phyloP scores from a whole-genome alignment of 75 land plant genomes.

The Cupressus sempervirens region DNA sequence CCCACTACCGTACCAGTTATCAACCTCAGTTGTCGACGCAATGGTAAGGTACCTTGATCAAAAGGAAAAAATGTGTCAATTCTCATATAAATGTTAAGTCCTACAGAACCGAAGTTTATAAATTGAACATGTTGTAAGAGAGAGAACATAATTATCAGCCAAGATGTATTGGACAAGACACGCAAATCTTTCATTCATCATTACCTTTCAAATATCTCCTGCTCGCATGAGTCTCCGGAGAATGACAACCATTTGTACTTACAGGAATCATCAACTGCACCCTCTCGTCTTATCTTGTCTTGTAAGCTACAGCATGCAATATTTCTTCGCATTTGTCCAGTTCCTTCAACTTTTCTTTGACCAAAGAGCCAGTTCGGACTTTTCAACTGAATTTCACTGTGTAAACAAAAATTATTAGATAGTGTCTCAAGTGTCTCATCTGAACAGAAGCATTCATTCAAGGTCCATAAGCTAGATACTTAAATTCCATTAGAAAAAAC shows the following conservation, averaged over 20 bases:
- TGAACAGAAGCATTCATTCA: background rate
- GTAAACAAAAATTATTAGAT: background rate
- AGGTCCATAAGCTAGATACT: background rate
- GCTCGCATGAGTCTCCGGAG: conserved; percentile 35
- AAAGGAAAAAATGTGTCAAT: background rate
- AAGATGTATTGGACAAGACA: background rate
- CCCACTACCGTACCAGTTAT: conserved; percentile 73
- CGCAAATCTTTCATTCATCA: background rate
- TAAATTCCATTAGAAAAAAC: background rate
- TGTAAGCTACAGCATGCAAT: conserved; percentile 15
- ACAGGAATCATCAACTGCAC: conserved; percentile 13
- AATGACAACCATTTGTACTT: conserved; percentile 52
- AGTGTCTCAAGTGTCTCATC: background rate
- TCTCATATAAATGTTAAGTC: background rate
- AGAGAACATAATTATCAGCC: background rate
- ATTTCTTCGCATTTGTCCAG: conserved; percentile 25
- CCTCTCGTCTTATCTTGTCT: conserved; percentile 7
- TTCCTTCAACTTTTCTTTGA: conserved; percentile 72
- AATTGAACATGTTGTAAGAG: background rate
- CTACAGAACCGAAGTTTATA: background rate
- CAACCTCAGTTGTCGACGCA: conserved; percentile 45
- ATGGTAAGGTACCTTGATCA: conserved; percentile 49
- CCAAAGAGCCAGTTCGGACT: conserved; percentile 97
- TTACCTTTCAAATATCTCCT: conserved; percentile 67
- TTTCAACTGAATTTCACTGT: conserved; percentile 90